A percentile compares a stretch with the other conserved stretches of the same genome.
Conservation (phyloP, 768 basidiomycete genomes). For the Pisolithus tinctorius region DNA sequence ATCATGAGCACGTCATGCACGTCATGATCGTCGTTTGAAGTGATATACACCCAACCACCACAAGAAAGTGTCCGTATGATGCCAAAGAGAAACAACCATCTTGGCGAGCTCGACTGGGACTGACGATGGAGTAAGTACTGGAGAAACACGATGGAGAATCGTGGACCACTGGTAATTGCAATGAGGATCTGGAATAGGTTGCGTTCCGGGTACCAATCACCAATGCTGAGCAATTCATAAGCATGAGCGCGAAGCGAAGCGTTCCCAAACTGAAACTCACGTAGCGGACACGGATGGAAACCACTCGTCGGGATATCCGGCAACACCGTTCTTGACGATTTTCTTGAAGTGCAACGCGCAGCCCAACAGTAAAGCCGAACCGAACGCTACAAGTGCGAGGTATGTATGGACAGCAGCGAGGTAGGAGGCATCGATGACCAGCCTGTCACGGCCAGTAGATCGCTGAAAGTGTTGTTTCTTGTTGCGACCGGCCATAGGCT, state of each 20-base stretch:
- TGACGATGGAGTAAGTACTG: slow-evolving; percentile 55
- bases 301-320: slow-evolving; percentile 83
- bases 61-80: slow-evolving; percentile 72
- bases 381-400: slow-evolving; percentile 61
- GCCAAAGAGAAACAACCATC: slow-evolving; percentile 52
- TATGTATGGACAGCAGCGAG: slow-evolving; percentile 60
- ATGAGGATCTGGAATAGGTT: slow-evolving; percentile 85
- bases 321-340: slow-evolving; percentile 80
- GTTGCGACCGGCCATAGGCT: slow-evolving; percentile 13
- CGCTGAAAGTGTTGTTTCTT: slow-evolving; percentile 5
- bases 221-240: slow-evolving; percentile 48
- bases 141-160: slow-evolving; percentile 58
- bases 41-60: slow-evolving; percentile 91
- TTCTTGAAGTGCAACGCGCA: slow-evolving; percentile 71
- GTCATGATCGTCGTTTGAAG: slow-evolving; percentile 77
- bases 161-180: slow-evolving; percentile 80
- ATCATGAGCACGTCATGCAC: slow-evolving; percentile 87
- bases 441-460: slow-evolving; percentile 5
- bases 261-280: slow-evolving; percentile 35
- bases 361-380: slow-evolving; percentile 55
- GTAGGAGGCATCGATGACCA: slow-evolving; percentile 39
- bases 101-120: slow-evolving; percentile 36
- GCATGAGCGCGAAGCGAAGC: neutral
- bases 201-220: slow-evolving; percentile 86
- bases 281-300: slow-evolving; percentile 87